Evolutionary conservation across 352 stramenopile species (phyloP), one percentile per base, ranked within the genome.

Genomic region (Detonula confervacea): DNA sequence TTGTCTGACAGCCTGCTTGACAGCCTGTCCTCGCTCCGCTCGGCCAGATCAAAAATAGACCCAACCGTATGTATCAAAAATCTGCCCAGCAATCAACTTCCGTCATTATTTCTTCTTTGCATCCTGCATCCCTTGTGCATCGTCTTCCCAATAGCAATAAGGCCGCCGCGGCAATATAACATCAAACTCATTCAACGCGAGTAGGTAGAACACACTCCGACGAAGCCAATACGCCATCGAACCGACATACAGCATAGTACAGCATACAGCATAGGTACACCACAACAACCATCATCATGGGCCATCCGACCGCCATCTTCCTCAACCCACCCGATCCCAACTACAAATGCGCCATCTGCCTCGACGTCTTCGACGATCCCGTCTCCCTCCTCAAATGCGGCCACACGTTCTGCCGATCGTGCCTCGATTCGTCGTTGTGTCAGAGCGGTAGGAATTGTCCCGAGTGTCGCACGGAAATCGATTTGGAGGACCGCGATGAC

Each of bases 211-310:
- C n/a, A n/a, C n/a, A n/a, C n/a, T n/a, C n/a, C n/a, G n/a, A n/a
- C n/a, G n/a, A n/a, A n/a, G n/a, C n/a, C n/a, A n/a, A n/a, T n/a
- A 42, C 33, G 33, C 11, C 33, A 42, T 42, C 33, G 33, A 42
- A 5, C 33, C 11, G 11, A 5, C 33, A 42, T 11, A 12, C 33
- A 12, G 11, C 11, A 42, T 5, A 42, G 33, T 12, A 11, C 33
- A 42, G 11, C 11, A 42, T 42, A 42, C 11, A n/a, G n/a, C n/a
- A n/a, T n/a, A n/a, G n/a, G n/a, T n/a, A n/a, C 33, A 42, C 5
- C 33, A 80, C 46, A 76, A 94, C 62, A 54, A 67, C 51, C 81
- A 80, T 8, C 29, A 77, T 30, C 18, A 77, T 77, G 69, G 69
- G 69, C 42, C 56, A 77, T 24, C 69, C 69, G 33, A 71, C 59